Percentiles rank a stretch among this genome's conserved stretches.
These are phyloP conservation scores for Hymenoscyphus fructigenus DNA, from an alignment of 2,329 filamentous ascomycete genomes.

Conservation along the genomic window DNA sequence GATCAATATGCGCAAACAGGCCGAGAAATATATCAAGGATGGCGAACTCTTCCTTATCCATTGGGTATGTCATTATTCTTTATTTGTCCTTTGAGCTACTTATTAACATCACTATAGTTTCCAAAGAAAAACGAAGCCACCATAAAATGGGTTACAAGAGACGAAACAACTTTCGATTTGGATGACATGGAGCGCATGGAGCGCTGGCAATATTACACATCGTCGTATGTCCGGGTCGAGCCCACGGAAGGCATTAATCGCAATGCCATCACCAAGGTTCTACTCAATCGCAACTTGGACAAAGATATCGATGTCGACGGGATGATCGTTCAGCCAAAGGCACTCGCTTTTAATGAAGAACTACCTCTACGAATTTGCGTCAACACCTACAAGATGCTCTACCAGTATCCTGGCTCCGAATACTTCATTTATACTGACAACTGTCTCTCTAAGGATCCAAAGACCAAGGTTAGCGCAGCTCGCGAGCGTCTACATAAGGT, in stretches of 20 bases:
- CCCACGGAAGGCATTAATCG: slow-evolving; percentile 77
- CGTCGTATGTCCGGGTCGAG: slow-evolving; percentile 84
- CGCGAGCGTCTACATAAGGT: slow-evolving; percentile 38
- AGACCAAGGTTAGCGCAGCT: slow-evolving; percentile 31
- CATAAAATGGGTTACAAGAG: slow-evolving; percentile 68
- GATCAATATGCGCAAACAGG: slow-evolving; percentile 85
- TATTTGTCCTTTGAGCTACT: neutral
- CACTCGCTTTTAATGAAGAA: slow-evolving; percentile 64
- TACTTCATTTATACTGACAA: slow-evolving; percentile 61
- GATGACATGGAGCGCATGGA: slow-evolving; percentile 83
- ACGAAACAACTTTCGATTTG: slow-evolving; percentile 78
- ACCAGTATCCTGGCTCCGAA: slow-evolving; percentile 68
- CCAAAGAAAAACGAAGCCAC: slow-evolving; percentile 68
- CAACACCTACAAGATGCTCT: slow-evolving; percentile 78
- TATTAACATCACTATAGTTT: slow-evolving; percentile 45
- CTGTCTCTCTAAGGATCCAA: slow-evolving; percentile 39
- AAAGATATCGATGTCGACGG: slow-evolving; percentile 61
- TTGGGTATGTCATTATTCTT: slow-evolving; percentile 66
- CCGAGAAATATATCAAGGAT: slow-evolving; percentile 90
- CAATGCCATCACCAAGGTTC: slow-evolving; percentile 63
- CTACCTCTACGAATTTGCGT: slow-evolving; percentile 72
- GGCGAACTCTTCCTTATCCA: slow-evolving; percentile 86
- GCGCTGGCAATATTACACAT: slow-evolving; percentile 93
- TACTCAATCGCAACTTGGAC: slow-evolving; percentile 71
- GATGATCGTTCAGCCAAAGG: slow-evolving; percentile 56